A percentile compares a stretch with the other conserved stretches of the same genome.
These are phyloP conservation scores for Collybia mongolica DNA, from an alignment of 768 basidiomycete species.

Conservation along the genomic window DNA sequence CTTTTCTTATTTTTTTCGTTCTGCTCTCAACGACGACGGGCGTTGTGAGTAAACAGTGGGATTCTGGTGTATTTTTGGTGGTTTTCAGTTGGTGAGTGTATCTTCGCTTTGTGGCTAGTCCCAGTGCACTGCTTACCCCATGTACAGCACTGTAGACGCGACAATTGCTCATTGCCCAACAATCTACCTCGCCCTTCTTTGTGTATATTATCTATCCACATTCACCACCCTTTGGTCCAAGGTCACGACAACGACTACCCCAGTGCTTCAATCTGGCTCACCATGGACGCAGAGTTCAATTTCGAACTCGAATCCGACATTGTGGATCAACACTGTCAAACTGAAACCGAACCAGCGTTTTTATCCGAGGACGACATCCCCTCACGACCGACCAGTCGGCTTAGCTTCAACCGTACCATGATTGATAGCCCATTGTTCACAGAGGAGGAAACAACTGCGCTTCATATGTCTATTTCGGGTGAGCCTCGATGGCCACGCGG, in stretches of 20 bases:
- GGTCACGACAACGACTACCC: neutral
- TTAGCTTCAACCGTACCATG: constrained; percentile 37
- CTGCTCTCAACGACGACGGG: constrained; percentile 1
- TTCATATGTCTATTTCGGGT: constrained; percentile 1
- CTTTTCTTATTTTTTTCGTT: neutral
- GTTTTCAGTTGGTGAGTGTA: neutral
- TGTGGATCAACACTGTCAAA: constrained; percentile 15
- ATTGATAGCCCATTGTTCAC: constrained; percentile 5
- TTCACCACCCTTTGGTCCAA: neutral
- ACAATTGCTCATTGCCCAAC: neutral
- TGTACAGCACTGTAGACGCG: neutral
- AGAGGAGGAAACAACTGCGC: constrained; percentile 3
- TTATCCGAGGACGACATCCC: constrained; percentile 26
- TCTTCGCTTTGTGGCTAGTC: neutral
- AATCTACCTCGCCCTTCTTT: neutral
- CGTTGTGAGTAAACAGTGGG: neutral
- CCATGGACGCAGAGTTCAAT: neutral
- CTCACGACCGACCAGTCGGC: constrained; percentile 46
- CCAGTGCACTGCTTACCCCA: neutral
- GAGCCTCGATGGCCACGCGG: constrained; percentile 12
- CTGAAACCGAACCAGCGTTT: constrained; percentile 1
- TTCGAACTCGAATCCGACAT: constrained; percentile 18
- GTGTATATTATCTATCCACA: neutral
- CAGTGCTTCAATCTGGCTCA: neutral
- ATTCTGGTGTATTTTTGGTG: neutral